Base-by-base conservation (phyloP, 1,139 yeast genomes). In the Kluyveromyces sp. region DNA sequence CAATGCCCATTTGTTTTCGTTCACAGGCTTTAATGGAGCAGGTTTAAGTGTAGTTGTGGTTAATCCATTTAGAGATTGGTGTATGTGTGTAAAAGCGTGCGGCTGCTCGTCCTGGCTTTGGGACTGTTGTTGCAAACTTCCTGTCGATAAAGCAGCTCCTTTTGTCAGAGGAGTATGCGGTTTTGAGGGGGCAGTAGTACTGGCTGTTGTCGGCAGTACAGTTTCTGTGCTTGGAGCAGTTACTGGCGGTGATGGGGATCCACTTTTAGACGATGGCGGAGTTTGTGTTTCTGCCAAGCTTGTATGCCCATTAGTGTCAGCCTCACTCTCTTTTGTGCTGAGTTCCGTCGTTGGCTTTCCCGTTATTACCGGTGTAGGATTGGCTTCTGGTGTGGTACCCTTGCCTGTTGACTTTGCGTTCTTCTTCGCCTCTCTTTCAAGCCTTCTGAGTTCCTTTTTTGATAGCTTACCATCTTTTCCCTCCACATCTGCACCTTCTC, bases 1-100 rank as follows among this genome's bases (percentile, higher is more conserved):
- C 1, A 80, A 76, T 1, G 88, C 74, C 89, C 89, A 82, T 53
- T 80, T 80, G 50, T 80, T 66, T 42, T 77, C 82, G 13, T 80
- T 78, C 3, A 74, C 73, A 1, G 85, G 84, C 49, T 76, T 77
- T 1, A 73, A 67, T 9, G 87, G 87, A 1, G 87, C 86, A 2
- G 87, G 87, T 59, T 78, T 80, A 45, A 80, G 65, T 1, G 78
- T 75, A 65, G 71, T 49, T 48, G 66, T 51, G n/a, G 61, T 57
- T 30, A 55, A 43, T 25, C 60, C 61, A 47, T 55, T 59, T 41
- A 50, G 49, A 16, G 57, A 52, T 46, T 55, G 62, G 40, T 56
- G 61, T 42, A 57, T 55, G 47, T 60, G 64, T n/a, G 58, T 57
- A 47, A 57, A 62, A 9, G 53, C 53, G n/a, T 39, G 41, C 12